Conservation (phyloP, 176 grass and related monocot genomes). For the Hordeum vulgare region DNA sequence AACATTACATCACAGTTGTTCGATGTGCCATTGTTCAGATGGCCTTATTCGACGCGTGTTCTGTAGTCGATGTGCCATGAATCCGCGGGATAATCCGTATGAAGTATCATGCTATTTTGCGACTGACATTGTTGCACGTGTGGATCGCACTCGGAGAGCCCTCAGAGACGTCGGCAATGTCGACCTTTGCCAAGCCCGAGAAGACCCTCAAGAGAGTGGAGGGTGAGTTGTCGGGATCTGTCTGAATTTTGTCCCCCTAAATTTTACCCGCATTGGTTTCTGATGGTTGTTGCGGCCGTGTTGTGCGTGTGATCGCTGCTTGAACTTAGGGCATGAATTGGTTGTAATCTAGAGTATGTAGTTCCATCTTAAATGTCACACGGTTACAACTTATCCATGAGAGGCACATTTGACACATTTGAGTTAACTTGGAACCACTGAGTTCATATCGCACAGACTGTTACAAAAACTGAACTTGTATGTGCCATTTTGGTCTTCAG, state of each 20-base stretch:
- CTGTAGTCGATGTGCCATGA: not conserved
- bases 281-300: not conserved
- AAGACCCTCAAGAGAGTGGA: slow-evolving; percentile 91
- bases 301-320: not conserved
- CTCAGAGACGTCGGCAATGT: slow-evolving; percentile 48
- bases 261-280: not conserved
- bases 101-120: not conserved
- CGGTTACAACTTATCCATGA: not conserved
- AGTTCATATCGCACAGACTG: not conserved
- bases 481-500: not conserved
- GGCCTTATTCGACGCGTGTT: not conserved
- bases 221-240: slow-evolving; percentile 26
- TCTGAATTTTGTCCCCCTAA: not conserved
- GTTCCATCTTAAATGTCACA: not conserved
- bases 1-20: no score
- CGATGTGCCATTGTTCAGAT: no score
- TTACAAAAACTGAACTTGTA: not conserved
- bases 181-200: slow-evolving; percentile 84
- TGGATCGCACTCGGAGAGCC: slow-evolving; percentile 34
- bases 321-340: no score
- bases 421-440: not conserved
- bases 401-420: not conserved
- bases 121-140: slow-evolving; percentile 5
- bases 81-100: not conserved
- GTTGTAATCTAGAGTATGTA: not conserved